These are phyloP conservation scores for Coemansia sp. DNA, from an alignment of 192 early-diverging fungal species.

Conservation along the genomic window DNA sequence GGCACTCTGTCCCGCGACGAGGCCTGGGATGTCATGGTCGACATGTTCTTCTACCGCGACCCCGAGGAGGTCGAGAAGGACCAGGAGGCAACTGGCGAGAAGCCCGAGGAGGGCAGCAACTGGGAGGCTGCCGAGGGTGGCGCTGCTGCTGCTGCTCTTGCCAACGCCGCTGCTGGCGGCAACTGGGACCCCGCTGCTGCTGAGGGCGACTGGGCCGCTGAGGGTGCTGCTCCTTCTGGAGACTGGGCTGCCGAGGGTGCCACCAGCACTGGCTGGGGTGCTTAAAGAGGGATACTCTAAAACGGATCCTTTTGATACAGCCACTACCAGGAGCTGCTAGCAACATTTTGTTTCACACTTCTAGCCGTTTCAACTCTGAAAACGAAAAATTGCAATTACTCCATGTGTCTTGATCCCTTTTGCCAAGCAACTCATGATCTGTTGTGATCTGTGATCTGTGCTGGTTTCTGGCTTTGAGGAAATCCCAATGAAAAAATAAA, in stretches of 20 bases:
- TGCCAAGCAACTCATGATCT: too few species aligned
- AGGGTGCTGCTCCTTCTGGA: conserved; percentile 36
- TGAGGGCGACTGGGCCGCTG: conserved; percentile 49
- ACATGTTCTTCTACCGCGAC: conserved; percentile 99
- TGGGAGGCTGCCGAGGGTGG: conserved; percentile 53
- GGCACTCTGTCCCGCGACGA: conserved; percentile 82
- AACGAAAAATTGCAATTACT: not conserved
- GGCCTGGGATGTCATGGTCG: conserved; percentile 97
- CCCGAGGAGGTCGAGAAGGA: conserved; percentile 97
- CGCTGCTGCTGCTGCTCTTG: conserved; percentile 34
- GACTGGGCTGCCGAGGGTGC: conserved; percentile 71
- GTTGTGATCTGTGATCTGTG: not conserved
- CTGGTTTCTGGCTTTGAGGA: too few species aligned
- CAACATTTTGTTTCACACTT: conserved; percentile 5
- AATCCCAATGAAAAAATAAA: too few species aligned
- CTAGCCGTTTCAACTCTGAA: conserved; percentile 5
- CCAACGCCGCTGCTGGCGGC: conserved; percentile 25
- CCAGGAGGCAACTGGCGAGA: conserved; percentile 64
- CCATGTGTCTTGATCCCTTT: not conserved
- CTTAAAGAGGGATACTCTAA: conserved; percentile 7
- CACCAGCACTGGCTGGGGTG: conserved; percentile 26
- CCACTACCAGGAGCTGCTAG: not conserved
- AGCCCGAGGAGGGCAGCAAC: conserved; percentile 56
- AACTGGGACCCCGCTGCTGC: conserved; percentile 53
- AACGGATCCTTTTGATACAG: not conserved